Percentiles rank a stretch among this genome's conserved stretches.
Evolutionary conservation across 768 basidiomycete genomes (phyloP).

Genomic region (Boletus edulis): DNA sequence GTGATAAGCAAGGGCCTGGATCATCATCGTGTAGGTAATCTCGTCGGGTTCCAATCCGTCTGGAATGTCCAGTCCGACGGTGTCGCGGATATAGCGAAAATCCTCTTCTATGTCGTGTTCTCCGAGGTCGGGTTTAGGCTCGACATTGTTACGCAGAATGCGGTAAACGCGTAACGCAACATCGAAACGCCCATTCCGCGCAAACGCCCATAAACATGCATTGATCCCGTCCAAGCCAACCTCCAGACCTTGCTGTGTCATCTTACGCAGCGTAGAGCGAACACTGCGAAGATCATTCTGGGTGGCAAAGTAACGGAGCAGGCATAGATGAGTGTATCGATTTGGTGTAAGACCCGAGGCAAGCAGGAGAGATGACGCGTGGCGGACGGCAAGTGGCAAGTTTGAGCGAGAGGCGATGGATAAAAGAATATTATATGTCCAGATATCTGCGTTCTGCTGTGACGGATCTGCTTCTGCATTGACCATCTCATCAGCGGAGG

Average conservation of each 20-base stretch:
- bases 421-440: constrained; percentile 68
- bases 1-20: constrained; percentile 69
- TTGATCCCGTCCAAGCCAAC: constrained; percentile 69
- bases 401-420: constrained; percentile 57
- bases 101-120: constrained; percentile 38
- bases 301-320: constrained; percentile 54
- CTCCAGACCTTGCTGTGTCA: constrained; percentile 48
- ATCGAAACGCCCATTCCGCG: constrained; percentile 48
- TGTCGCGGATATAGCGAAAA: constrained; percentile 38
- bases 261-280: constrained; percentile 50
- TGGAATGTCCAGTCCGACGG: constrained; percentile 45
- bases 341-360: constrained; percentile 55
- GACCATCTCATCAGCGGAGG: constrained; percentile 8
- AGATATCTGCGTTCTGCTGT: constrained; percentile 51
- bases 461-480: constrained; percentile 2
- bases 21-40: constrained; percentile 64
- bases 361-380: constrained; percentile 52
- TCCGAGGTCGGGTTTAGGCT: constrained; percentile 34
- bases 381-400: constrained; percentile 41
- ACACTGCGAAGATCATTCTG: constrained; percentile 50
- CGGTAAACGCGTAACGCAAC: constrained; percentile 63
- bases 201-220: constrained; percentile 68
- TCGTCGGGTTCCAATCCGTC: constrained; percentile 51
- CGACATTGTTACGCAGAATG: constrained; percentile 53
- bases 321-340: constrained; percentile 57